Conservation (phyloP, 208 protist species). For the Leishmania gerbilli region DNA sequence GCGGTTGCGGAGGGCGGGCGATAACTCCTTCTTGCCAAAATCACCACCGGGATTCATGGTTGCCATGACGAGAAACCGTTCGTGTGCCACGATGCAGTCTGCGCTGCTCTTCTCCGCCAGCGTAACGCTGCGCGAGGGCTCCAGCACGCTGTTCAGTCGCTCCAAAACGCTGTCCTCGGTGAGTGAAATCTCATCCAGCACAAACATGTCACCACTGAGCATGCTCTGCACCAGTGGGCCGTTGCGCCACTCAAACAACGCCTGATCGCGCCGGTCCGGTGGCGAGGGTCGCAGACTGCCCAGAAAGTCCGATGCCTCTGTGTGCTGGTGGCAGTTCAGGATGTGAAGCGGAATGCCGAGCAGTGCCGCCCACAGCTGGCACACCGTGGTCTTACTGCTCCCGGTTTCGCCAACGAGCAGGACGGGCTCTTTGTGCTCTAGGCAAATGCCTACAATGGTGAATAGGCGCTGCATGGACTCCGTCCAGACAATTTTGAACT, state of each 20-base stretch:
- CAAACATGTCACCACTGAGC: conserved; percentile 97
- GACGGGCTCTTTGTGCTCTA: conserved; percentile 96
- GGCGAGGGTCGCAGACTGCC: conserved; percentile 91
- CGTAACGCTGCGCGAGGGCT: conserved; percentile 95
- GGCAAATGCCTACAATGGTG: conserved; percentile 94
- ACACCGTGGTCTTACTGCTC: conserved; percentile 98
- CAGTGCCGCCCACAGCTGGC: conserved; percentile 94
- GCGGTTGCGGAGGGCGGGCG: conserved; percentile 98
- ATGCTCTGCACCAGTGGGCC: conserved; percentile 99
- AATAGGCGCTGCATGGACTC: conserved; percentile 96
- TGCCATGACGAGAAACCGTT: conserved; percentile 97
- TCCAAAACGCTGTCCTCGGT: conserved; percentile 99
- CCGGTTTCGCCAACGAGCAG: conserved; percentile 99
- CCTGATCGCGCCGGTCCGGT: conserved; percentile 72
- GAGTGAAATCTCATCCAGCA: conserved; percentile 99
- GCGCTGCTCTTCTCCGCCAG: conserved; percentile 97
- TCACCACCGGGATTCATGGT: conserved; percentile 99
- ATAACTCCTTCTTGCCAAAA: conserved; percentile 99
- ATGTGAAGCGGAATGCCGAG: conserved; percentile 92
- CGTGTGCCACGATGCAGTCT: conserved; percentile 80
- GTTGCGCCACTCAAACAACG: conserved; percentile 99
- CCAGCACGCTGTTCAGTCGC: conserved; percentile 99
- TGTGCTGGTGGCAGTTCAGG: conserved; percentile 99
- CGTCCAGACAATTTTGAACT: conserved; percentile 97
- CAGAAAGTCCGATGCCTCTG: conserved; percentile 99